Conservation (phyloP, 768 basidiomycete species). For the Leucocoprinus sp. region DNA sequence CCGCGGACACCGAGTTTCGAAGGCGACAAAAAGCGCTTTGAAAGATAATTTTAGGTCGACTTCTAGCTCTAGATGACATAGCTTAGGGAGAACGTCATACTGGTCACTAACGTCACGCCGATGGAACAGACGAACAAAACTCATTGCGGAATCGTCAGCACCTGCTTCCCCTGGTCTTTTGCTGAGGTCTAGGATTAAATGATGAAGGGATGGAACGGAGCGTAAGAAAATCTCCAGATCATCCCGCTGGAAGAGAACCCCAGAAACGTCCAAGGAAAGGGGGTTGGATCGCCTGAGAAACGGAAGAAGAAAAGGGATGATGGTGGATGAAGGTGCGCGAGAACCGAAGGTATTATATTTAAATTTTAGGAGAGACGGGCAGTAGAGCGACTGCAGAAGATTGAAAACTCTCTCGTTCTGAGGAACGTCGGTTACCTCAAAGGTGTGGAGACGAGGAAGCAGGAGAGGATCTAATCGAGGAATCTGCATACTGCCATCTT, state of each 20-base stretch:
- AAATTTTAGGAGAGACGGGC: conserved; percentile 4
- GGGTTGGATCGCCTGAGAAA: conserved; percentile 3
- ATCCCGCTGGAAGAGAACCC: conserved; percentile 8
- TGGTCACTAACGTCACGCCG: neutral
- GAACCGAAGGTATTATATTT: conserved; percentile 10
- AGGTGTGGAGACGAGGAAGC: conserved; percentile 3
- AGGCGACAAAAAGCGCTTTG: conserved; percentile 4
- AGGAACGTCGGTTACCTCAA: conserved; percentile 7
- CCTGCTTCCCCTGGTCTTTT: neutral
- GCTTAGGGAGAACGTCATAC: conserved; percentile 7
- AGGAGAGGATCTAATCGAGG: neutral
- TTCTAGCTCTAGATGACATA: conserved; percentile 10
- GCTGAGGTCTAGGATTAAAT: conserved; percentile 4
- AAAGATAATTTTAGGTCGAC: conserved; percentile 9
- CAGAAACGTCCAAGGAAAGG: conserved; percentile 5
- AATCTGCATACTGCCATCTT: neutral
- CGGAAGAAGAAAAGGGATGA: conserved; percentile 3
- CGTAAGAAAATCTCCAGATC: conserved; percentile 1
- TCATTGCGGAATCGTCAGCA: neutral
- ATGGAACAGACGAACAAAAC: conserved; percentile 6
- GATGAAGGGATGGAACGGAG: conserved; percentile 3
- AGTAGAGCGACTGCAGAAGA: neutral
- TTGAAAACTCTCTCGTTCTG: conserved; percentile 1
- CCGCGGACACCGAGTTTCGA: conserved; percentile 10
- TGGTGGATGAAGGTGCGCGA: conserved; percentile 1